Evolutionary conservation across 2,329 filamentous ascomycete species (phyloP).

Genomic region (Apiospora malaysiana): DNA sequence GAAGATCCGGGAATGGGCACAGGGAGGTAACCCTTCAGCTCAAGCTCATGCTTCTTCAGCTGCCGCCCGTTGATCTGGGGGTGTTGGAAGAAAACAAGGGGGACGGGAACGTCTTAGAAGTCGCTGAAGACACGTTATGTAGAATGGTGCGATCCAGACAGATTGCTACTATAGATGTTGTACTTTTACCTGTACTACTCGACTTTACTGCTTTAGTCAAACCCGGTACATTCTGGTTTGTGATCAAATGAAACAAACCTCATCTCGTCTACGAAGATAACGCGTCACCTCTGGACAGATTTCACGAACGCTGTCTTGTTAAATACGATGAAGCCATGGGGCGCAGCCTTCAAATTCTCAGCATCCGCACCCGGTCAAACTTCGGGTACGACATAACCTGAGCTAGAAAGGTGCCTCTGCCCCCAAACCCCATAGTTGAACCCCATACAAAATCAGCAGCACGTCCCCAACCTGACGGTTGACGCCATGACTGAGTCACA

Average conservation of each 20-base stretch:
- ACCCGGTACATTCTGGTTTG: background rate
- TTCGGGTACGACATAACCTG: slow-evolving; percentile 1
- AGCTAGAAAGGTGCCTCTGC: background rate
- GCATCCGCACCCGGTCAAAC: slow-evolving; percentile 6
- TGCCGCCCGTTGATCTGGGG: background rate
- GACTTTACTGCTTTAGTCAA: background rate
- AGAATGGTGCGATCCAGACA: background rate
- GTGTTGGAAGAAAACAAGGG: background rate
- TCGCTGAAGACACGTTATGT: slow-evolving; percentile 7
- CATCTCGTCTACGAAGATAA: background rate
- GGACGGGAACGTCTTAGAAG: background rate
- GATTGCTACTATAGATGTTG: slow-evolving; percentile 1
- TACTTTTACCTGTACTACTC: background rate
- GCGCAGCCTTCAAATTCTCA: background rate
- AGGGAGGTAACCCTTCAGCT: slow-evolving; percentile 32
- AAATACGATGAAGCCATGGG: background rate
- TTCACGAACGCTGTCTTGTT: background rate
- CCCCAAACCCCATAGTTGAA: background rate
- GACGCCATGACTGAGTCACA: slow-evolving; percentile 15
- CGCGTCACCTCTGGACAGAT: slow-evolving; percentile 8
- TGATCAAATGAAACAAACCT: background rate
- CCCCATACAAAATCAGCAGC: slow-evolving; percentile 14
- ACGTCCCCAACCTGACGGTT: background rate
- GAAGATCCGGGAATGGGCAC: slow-evolving; percentile 54
- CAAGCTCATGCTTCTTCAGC: slow-evolving; percentile 2